phyloP scores from a whole-genome alignment of 176 grass and related monocot species.

The Elaeis guineensis region DNA sequence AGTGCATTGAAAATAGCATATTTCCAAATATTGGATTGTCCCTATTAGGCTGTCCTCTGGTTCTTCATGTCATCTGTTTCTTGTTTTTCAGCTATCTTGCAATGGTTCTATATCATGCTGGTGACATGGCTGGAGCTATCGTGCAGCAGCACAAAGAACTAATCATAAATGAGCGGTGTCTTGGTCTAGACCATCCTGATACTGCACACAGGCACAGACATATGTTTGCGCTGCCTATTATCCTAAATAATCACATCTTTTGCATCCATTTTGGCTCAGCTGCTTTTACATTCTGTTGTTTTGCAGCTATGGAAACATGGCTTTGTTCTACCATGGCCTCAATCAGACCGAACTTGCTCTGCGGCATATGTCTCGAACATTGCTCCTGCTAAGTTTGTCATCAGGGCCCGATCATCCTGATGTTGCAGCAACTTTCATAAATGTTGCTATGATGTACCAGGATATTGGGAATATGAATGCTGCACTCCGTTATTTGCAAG shows the following conservation, averaged over 20 bases:
- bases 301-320: constrained; percentile 97
- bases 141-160: constrained; percentile 96
- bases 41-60: no score
- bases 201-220: constrained; percentile 77
- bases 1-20: no score
- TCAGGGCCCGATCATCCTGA: constrained; percentile 88
- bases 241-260: no score
- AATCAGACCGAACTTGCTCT: constrained; percentile 90
- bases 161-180: constrained; percentile 93
- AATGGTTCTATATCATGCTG: constrained; percentile 94
- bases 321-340: constrained; percentile 88
- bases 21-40: no score
- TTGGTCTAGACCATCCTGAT: constrained; percentile 98
- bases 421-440: constrained; percentile 83
- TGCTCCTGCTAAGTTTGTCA: constrained; percentile 72
- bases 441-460: constrained; percentile 99
- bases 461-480: constrained; percentile 81
- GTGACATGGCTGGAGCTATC: constrained; percentile 80
- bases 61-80: constrained; percentile 11
- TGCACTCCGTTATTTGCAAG: constrained; percentile 85
- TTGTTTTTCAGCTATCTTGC: constrained; percentile 64
- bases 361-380: constrained; percentile 77
- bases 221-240: not conserved
- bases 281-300: constrained; percentile 9
- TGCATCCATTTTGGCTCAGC: no score